Percentiles rank a stretch among this genome's conserved stretches.
Evolutionary conservation across 805 yeast genomes (phyloP).

Genomic region (Candida ovalis): DNA sequence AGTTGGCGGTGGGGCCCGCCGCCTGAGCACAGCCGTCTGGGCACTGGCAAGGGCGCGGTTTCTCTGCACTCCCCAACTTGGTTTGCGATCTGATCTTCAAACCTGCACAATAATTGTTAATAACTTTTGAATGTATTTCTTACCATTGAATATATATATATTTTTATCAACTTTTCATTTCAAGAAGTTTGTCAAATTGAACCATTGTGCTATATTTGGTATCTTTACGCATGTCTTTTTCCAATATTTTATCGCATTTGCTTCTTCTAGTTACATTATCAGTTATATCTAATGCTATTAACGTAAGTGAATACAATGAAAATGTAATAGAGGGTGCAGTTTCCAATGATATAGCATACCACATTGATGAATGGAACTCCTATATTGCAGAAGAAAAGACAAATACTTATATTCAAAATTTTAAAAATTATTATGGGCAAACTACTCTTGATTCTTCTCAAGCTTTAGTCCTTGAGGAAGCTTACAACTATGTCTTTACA

Average conservation of each 20-base stretch:
- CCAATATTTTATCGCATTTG: not conserved
- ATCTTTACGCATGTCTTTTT: too few relatives aligned
- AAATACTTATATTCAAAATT: not conserved
- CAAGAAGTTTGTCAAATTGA: too few relatives aligned
- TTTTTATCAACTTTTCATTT: too few relatives aligned
- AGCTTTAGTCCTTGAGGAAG: not conserved
- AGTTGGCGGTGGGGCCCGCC: too few relatives aligned
- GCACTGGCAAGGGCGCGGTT: too few relatives aligned
- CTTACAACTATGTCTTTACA: constrained; percentile 12
- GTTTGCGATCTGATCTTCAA: too few relatives aligned
- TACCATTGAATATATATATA: too few relatives aligned
- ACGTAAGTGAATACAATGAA: not conserved
- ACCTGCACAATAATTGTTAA: too few relatives aligned
- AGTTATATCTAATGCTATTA: not conserved
- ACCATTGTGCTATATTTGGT: too few relatives aligned
- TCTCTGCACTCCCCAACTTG: too few relatives aligned
- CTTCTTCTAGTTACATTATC: not conserved
- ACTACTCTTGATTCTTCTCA: not conserved
- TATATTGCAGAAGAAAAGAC: not conserved
- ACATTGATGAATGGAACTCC: not conserved
- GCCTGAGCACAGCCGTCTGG: too few relatives aligned
- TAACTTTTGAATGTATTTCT: too few relatives aligned
- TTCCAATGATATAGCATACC: not conserved
- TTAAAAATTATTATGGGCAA: not conserved
- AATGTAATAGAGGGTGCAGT: not conserved